phyloP scores from a whole-genome alignment of 176 grass and related monocot genomes.

The Lolium multiflorum region DNA sequence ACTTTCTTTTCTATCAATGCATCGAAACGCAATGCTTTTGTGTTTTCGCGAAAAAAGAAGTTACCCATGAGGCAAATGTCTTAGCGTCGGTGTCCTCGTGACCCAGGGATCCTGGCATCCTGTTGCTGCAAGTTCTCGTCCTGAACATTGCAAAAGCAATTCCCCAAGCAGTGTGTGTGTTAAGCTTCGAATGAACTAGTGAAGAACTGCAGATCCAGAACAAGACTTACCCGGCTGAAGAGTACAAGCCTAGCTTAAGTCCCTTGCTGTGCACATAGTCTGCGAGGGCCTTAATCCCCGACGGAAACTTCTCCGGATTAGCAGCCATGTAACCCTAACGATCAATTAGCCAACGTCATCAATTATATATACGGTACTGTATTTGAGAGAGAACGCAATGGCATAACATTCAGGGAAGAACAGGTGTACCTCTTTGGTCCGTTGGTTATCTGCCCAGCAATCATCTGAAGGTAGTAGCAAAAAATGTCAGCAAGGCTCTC shows the following conservation, averaged over 20 bases:
- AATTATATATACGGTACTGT: neutral
- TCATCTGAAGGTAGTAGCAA: conserved; percentile 51
- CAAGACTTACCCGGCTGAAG: conserved; percentile 61
- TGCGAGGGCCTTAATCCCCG: conserved; percentile 74
- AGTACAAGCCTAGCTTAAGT: conserved; percentile 69
- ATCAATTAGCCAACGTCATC: neutral
- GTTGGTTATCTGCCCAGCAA: conserved; percentile 69
- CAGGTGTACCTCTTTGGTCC: conserved; percentile 47
- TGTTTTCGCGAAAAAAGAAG: too few relatives aligned
- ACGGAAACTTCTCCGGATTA: conserved; percentile 62
- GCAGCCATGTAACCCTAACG: conserved; percentile 56
- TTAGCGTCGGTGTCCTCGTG: conserved; percentile 67
- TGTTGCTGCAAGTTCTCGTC: conserved; percentile 63
- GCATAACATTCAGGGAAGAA: too few relatives aligned
- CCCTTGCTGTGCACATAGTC: conserved; percentile 83
- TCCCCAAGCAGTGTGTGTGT: neutral
- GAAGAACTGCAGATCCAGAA: neutral
- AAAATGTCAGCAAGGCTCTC: neutral
- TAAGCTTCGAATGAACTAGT: neutral
- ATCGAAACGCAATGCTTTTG: too few relatives aligned
- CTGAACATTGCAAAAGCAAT: conserved; percentile 37
- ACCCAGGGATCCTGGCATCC: conserved; percentile 76
- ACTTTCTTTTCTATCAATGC: too few relatives aligned
- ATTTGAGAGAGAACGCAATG: neutral
- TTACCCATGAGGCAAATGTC: conserved; percentile 82